Evolutionary conservation across 331 rosid genomes (phyloP).

Genomic region (Pyracantha coccinea): DNA sequence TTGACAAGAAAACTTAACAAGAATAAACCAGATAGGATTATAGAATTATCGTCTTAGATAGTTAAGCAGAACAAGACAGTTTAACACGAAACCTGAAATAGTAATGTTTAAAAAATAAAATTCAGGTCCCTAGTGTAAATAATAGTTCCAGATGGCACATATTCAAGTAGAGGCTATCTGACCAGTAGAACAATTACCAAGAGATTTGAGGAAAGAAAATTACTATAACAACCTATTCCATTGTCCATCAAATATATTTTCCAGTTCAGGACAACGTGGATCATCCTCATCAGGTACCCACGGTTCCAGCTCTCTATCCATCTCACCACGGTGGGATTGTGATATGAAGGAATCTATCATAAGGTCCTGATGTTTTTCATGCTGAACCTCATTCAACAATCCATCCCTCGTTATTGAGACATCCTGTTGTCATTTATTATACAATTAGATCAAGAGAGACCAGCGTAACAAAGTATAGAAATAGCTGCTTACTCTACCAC

Average conservation of each 20-base stretch:
- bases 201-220: conserved; percentile 23
- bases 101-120: neutral
- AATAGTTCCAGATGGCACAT: neutral
- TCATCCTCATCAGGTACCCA: conserved; percentile 92
- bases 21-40: neutral
- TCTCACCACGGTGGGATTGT: conserved; percentile 56
- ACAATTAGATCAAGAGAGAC: neutral
- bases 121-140: neutral
- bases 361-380: conserved; percentile 56
- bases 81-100: neutral
- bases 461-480: neutral
- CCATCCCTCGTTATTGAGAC: conserved; percentile 57
- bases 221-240: conserved; percentile 71
- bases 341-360: conserved; percentile 84
- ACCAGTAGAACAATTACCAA: conserved; percentile 11
- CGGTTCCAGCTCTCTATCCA: conserved; percentile 75
- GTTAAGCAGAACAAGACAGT: neutral
- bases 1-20: neutral
- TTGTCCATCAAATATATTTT: conserved; percentile 60
- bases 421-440: conserved; percentile 46
- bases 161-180: conserved; percentile 2
- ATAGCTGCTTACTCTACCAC: neutral
- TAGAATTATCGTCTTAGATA: neutral
- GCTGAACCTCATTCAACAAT: conserved; percentile 39
- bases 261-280: conserved; percentile 81